Percentiles rank a stretch among this genome's conserved stretches.
Evolutionary conservation across 306 rosid genomes (phyloP).

Genomic region (Betula pendula): DNA sequence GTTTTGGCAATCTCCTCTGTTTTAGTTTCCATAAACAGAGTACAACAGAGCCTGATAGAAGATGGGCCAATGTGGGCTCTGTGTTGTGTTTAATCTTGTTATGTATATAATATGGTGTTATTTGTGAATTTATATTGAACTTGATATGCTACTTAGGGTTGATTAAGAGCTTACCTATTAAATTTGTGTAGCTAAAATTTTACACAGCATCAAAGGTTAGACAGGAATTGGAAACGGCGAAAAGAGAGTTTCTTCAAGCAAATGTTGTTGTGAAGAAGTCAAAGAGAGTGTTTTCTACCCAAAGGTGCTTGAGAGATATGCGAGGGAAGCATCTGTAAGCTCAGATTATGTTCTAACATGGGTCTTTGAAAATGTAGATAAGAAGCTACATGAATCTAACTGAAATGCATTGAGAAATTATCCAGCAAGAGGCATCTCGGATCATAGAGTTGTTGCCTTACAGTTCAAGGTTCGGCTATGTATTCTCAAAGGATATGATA

Average conservation of each 20-base stretch:
- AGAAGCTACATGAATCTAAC: slow-evolving; percentile 68
- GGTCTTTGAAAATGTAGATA: slow-evolving; percentile 67
- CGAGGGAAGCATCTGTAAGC: slow-evolving; percentile 64
- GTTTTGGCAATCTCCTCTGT: no score
- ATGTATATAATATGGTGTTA: no score
- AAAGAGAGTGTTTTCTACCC: slow-evolving; percentile 76
- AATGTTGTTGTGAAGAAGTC: slow-evolving; percentile 73
- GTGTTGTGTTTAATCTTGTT: no score
- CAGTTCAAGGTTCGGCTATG: slow-evolving; percentile 71
- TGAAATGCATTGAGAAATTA: slow-evolving; percentile 60
- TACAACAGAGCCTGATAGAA: no score
- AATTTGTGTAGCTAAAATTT: slow-evolving; percentile 68
- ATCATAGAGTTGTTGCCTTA: slow-evolving; percentile 86
- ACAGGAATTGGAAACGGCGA: slow-evolving; percentile 69
- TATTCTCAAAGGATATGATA: slow-evolving; percentile 62
- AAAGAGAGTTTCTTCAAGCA: slow-evolving; percentile 75
- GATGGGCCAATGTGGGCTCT: no score
- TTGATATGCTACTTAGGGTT: background rate
- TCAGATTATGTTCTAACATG: slow-evolving; percentile 71
- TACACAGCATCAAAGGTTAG: slow-evolving; percentile 74
- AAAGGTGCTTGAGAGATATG: slow-evolving; percentile 72
- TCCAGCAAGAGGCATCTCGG: slow-evolving; percentile 63
- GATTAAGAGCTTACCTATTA: slow-evolving; percentile 23
- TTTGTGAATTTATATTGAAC: background rate
- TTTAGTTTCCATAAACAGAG: no score